A percentile compares a stretch with the other conserved stretches of the same genome.
These are phyloP conservation scores for Triadica sebifera DNA, from an alignment of 345 rosid species.

Conservation along the genomic window DNA sequence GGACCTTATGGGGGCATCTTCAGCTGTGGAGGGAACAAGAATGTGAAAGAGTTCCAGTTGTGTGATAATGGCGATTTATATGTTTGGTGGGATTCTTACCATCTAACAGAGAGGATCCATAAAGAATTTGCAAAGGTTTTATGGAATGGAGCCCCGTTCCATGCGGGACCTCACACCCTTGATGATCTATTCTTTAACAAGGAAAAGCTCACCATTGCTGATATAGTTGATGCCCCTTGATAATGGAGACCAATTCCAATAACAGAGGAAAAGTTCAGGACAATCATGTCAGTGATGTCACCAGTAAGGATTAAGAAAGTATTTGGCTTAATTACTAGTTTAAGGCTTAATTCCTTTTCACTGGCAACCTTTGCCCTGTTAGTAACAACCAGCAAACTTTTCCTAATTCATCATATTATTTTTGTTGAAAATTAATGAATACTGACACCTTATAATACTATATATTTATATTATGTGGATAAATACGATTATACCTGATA, in stretches of 20 bases:
- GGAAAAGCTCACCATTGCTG: slow-evolving; percentile 35
- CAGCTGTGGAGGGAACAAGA: slow-evolving; percentile 44
- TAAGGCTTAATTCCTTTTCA: too few species aligned
- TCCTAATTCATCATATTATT: too few species aligned
- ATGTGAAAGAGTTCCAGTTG: slow-evolving; percentile 24
- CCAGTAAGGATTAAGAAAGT: background rate
- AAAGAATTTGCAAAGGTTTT: slow-evolving; percentile 37
- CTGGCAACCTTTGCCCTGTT: background rate
- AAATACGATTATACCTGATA: too few species aligned
- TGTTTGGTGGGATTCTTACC: slow-evolving; percentile 60
- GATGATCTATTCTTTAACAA: slow-evolving; percentile 36
- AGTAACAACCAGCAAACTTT: background rate
- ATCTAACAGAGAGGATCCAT: slow-evolving; percentile 45
- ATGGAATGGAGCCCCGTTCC: slow-evolving; percentile 33
- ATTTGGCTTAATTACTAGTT: too few species aligned
- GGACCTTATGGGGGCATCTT: slow-evolving; percentile 40
- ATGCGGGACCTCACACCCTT: slow-evolving; percentile 39
- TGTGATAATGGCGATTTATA: slow-evolving; percentile 35
- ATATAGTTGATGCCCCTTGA: slow-evolving; percentile 33
- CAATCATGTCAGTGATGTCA: background rate
- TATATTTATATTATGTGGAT: too few species aligned
- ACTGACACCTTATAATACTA: too few species aligned
- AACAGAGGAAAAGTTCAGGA: background rate
- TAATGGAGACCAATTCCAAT: slow-evolving; percentile 15
- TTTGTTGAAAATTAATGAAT: too few species aligned